Evolutionary conservation across 495 filamentous ascomycete genomes (phyloP), one percentile per base, ranked within the genome.

Genomic region (Hypoxylon subgilvum): DNA sequence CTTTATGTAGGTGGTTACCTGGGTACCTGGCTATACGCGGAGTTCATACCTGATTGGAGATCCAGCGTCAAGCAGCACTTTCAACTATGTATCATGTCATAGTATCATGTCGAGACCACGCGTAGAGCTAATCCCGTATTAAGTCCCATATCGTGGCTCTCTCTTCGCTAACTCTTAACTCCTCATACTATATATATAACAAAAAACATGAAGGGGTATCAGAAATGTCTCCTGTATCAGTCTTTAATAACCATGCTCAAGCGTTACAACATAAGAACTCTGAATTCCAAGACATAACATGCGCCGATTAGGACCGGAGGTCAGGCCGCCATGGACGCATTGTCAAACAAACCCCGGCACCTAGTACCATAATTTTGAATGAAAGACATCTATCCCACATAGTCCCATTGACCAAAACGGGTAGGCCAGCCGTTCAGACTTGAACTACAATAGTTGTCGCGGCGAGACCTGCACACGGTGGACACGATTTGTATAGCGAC

Each of bases 191-290:
- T 51, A 36, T 51, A 31, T 16, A 32, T 41, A 46, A 32, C 40
- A 46, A 55, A 41, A 8, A 43, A 50, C 41, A 36, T 42, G 30
- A 59, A 36, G 34, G 50, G 54, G 54, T 64, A 64, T 64, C 54
- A n/a, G 44, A 64, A 44, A 55, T 42, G 32, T 44, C 49, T 58
- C 31, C 25, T 41, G 49, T 55, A 53, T 49, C 53, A 63, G 22
- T 58, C 53, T 53, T 54, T 39, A 23, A 49, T 34, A 44, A 48
- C 10, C 21, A 41, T 30, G 17, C 39, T 19, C n/a, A n/a, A n/a
- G n/a, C n/a, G 43, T 19, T 41, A 10, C 27, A 1, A 38, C 38
- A n/a, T n/a, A 12, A 34, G 28, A 36, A 61, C 57, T 44, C 49
- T 43, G 16, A 50, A 43, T 38, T 17, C 27, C 42, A 47, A 30